Percentiles rank a stretch among this genome's conserved stretches.
These are phyloP conservation scores for Gliomastix tumulicola DNA, from an alignment of 2,329 filamentous ascomycete species.

Conservation along the genomic window DNA sequence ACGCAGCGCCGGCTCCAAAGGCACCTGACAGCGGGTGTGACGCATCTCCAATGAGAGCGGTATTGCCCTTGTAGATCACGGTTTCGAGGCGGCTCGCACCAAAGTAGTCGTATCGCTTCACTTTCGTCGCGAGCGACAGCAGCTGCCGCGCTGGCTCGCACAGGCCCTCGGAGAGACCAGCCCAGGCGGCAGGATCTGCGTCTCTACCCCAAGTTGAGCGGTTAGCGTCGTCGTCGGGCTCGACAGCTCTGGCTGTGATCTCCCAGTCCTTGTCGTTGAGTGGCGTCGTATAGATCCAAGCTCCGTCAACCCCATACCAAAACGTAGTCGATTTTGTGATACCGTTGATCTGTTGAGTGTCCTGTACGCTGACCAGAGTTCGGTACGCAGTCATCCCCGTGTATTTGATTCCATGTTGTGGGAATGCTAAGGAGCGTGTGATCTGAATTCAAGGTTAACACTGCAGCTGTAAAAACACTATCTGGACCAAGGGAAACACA, in stretches of 20 bases:
- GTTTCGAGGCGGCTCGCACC: constrained; percentile 17
- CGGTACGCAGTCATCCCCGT: constrained; percentile 25
- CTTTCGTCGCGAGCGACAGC: constrained; percentile 15
- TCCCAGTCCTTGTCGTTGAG: constrained; percentile 23
- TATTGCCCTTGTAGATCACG: constrained; percentile 10
- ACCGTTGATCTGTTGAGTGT: constrained; percentile 16
- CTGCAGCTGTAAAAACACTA: not conserved
- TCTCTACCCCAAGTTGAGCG: constrained; percentile 19
- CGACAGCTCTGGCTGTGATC: constrained; percentile 11
- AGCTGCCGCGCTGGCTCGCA: constrained; percentile 18
- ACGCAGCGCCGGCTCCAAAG: constrained; percentile 28
- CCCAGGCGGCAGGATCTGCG: not conserved
- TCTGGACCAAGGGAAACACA: constrained; percentile 1
- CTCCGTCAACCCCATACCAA: constrained; percentile 19
- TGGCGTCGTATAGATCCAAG: constrained; percentile 23
- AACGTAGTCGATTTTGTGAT: constrained; percentile 19
- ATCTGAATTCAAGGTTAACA: not conserved
- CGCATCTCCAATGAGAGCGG: constrained; percentile 46
- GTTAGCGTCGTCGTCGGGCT: constrained; percentile 11
- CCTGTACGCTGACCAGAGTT: constrained; percentile 17
- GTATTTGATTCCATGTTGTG: constrained; percentile 34
- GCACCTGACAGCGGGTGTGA: constrained; percentile 45
- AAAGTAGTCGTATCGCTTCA: constrained; percentile 20
- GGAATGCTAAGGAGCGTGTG: constrained; percentile 34
- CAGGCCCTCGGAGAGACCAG: constrained; percentile 16